phyloP scores from a whole-genome alignment of 1,284 basidiomycete species.

The Flammula alnicola region DNA sequence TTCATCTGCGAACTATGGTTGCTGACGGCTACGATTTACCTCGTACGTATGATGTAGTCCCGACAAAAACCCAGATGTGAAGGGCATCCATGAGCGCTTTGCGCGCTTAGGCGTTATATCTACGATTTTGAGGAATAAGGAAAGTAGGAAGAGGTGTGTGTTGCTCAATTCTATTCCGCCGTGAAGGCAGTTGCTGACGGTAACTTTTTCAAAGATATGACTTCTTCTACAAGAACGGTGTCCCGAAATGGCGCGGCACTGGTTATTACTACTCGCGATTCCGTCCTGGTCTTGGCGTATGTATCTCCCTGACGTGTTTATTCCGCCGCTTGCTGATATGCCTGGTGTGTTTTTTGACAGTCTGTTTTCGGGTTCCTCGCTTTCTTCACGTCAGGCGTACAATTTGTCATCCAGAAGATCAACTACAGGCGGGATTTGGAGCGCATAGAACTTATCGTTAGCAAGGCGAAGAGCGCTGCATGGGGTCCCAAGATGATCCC shows the following conservation, averaged over 20 bases:
- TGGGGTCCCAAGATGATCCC: constrained; percentile 77
- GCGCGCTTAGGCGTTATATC: constrained; percentile 87
- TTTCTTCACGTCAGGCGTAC: constrained; percentile 74
- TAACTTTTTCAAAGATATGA: constrained; percentile 63
- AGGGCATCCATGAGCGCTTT: constrained; percentile 84
- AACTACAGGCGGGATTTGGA: constrained; percentile 77
- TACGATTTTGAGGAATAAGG: constrained; percentile 77
- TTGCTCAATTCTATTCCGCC: too few species aligned
- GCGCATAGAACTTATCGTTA: constrained; percentile 70
- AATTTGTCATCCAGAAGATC: constrained; percentile 78
- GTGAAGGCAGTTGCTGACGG: background rate
- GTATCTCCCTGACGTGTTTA: constrained; percentile 26
- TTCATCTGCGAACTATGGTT: constrained; percentile 4
- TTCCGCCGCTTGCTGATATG: background rate
- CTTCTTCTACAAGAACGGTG: constrained; percentile 91
- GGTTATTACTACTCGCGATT: constrained; percentile 93
- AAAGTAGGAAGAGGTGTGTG: constrained; percentile 75
- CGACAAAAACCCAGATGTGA: constrained; percentile 89
- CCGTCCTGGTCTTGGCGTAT: constrained; percentile 83
- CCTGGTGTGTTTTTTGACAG: constrained; percentile 36
- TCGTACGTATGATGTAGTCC: constrained; percentile 79
- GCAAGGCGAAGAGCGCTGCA: constrained; percentile 68
- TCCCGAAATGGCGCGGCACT: constrained; percentile 87
- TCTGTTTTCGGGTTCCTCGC: constrained; percentile 79
- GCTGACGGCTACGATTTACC: constrained; percentile 1